Evolutionary conservation across 192 early-diverging fungal genomes (phyloP), one percentile per base, ranked within the genome.

Genomic region (Coemansia nantahalensis): DNA sequence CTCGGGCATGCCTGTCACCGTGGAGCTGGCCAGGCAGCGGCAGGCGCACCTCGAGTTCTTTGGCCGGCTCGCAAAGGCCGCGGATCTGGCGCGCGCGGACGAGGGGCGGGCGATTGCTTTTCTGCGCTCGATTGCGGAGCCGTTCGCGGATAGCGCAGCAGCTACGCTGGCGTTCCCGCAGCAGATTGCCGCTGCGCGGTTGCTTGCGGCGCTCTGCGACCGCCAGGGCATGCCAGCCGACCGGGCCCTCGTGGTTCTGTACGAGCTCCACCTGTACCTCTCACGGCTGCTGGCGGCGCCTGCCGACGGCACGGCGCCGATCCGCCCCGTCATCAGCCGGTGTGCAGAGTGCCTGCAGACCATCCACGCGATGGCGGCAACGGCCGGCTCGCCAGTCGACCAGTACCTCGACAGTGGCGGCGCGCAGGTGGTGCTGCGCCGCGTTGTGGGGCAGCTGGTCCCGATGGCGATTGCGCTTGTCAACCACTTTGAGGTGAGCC

Each of bases 221-320:
- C 45, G 42, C 37, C 39, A 31, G 17, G 21, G 17, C 0, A 33
- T 36, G 22, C 13, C 32, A 2, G 26, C 22, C 7, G 45, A 52
- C 9, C 53, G 59, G 34, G 44, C 36, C 11, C 28, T 39, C 30
- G 39, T 48, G 15, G 30, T 60, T n/a, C 18, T 59, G 26, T 48
- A 56, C 10, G 72, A 75, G 49, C 51, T 68, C 18, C 26, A 36
- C 8, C 26, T 75, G 21, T 67, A 66, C 24, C 32, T 47, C 13
- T 41, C 45, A 16, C 64, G 51, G 28, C 24, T 75, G 50, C 47
- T 67, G 6, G 45, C 13, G 8, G 7, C 26, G 23, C 2, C 16
- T 6, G 16, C 12, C 5, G 45, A 35, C 8, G 26, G 26, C 7
- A 31, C 26, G 3, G 11, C 45, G 9, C 65, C 72, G n/a, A 37